These are phyloP conservation scores for Globisporangium orthogonon DNA, from an alignment of 352 stramenopile species.

Conservation along the genomic window DNA sequence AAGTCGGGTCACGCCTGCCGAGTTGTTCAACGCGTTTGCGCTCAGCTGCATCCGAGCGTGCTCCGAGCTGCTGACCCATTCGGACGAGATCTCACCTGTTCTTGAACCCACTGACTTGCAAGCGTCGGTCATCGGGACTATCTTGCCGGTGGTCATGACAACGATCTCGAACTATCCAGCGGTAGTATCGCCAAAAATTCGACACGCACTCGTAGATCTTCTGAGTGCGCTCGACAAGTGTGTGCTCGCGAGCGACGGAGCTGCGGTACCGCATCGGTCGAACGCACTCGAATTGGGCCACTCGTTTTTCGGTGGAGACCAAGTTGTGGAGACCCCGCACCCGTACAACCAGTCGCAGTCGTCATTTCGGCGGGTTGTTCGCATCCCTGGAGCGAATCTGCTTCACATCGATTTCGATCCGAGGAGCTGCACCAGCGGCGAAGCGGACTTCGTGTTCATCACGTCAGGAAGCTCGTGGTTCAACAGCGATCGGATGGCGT, in stretches of 20 bases:
- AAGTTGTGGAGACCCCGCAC: conserved; percentile 57
- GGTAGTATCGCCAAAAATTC: conserved; percentile 21
- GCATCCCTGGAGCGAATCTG: conserved; percentile 40
- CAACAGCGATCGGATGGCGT: conserved; percentile 47
- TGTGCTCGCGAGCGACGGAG: background rate
- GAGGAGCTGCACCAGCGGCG: conserved; percentile 44
- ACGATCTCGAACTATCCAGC: conserved; percentile 38
- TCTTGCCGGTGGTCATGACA: conserved; percentile 38
- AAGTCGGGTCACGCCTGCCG: conserved; percentile 5
- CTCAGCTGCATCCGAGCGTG: conserved; percentile 27
- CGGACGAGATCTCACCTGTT: background rate
- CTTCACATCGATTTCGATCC: conserved; percentile 69
- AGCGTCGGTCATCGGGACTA: conserved; percentile 31
- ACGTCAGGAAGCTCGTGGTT: conserved; percentile 53
- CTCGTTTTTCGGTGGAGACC: conserved; percentile 30
- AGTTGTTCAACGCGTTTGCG: conserved; percentile 42
- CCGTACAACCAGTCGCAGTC: conserved; percentile 58
- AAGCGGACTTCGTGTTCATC: conserved; percentile 64
- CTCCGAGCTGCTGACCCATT: conserved; percentile 19
- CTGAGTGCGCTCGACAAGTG: conserved; percentile 24
- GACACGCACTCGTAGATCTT: conserved; percentile 18
- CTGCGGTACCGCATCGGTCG: background rate
- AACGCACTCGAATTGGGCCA: conserved; percentile 4
- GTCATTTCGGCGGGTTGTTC: conserved; percentile 50
- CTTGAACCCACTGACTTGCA: conserved; percentile 8